Evolutionary conservation across 140 eudicot species (phyloP).

Genomic region (Ambrosia hybrid): DNA sequence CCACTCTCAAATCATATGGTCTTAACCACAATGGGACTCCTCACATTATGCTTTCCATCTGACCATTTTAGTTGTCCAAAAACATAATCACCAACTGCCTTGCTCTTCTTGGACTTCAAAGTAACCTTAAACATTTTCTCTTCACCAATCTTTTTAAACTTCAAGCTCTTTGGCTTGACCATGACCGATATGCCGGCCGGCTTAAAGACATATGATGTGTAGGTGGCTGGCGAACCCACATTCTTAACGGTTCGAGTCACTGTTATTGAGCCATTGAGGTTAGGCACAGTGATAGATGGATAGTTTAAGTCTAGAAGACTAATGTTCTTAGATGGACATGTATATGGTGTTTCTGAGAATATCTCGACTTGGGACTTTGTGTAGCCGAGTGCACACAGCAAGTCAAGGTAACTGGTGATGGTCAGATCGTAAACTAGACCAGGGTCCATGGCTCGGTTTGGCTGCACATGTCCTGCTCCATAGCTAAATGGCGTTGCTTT

Average conservation of each 20-base stretch:
- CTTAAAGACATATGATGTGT: slow-evolving; percentile 39
- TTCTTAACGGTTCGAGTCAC: slow-evolving; percentile 68
- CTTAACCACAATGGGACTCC: slow-evolving; percentile 90
- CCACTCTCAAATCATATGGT: slow-evolving; percentile 35
- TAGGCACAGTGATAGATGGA: slow-evolving; percentile 84
- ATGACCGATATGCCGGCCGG: slow-evolving; percentile 53
- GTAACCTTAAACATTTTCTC: slow-evolving; percentile 55
- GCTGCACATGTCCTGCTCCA: slow-evolving; percentile 89
- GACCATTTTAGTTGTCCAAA: slow-evolving; percentile 85
- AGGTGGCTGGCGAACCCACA: slow-evolving; percentile 77
- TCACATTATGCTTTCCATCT: slow-evolving; percentile 80
- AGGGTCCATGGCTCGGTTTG: slow-evolving; percentile 94
- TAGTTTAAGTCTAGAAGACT: slow-evolving; percentile 62
- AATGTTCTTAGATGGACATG: slow-evolving; percentile 44
- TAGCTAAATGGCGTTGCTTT: slow-evolving; percentile 75
- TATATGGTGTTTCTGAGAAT: slow-evolving; percentile 48
- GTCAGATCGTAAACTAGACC: slow-evolving; percentile 81
- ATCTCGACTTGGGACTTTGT: slow-evolving; percentile 46
- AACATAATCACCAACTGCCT: slow-evolving; percentile 49
- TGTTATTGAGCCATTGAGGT: slow-evolving; percentile 54
- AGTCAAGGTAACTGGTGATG: slow-evolving; percentile 49
- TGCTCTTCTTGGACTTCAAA: slow-evolving; percentile 18
- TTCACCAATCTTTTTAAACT: slow-evolving; percentile 51
- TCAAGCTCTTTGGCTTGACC: slow-evolving; percentile 48
- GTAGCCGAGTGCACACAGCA: slow-evolving; percentile 70